These are phyloP conservation scores for Trichoderma asperelloides DNA, from an alignment of 495 filamentous ascomycete genomes.

Conservation along the genomic window DNA sequence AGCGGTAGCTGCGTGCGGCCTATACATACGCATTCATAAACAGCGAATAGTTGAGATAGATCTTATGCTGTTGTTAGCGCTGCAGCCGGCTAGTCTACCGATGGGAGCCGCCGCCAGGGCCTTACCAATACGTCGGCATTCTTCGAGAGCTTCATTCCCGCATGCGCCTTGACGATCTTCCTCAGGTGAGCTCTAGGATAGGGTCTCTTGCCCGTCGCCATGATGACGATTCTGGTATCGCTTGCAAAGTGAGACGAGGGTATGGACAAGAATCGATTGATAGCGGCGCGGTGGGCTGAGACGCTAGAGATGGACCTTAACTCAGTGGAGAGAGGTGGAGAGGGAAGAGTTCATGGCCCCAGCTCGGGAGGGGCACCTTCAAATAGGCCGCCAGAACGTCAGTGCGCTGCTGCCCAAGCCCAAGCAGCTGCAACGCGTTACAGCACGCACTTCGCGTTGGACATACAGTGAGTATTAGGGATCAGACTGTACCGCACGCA, in stretches of 20 bases:
- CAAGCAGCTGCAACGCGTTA: neutral
- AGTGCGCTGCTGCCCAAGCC: too few species aligned
- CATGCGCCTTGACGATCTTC: slow-evolving; percentile 83
- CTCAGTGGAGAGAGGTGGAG: neutral
- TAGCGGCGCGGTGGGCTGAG: too few species aligned
- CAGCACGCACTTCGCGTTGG: neutral
- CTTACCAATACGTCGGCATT: slow-evolving; percentile 81
- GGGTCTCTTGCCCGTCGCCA: slow-evolving; percentile 56
- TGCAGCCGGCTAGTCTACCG: neutral
- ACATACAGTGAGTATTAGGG: neutral
- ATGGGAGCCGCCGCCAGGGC: slow-evolving; percentile 13
- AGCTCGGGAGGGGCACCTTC: too few species aligned
- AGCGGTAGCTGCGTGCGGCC: neutral
- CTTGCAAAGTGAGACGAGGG: neutral
- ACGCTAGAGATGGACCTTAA: neutral
- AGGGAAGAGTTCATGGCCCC: too few species aligned
- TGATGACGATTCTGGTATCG: slow-evolving; percentile 18
- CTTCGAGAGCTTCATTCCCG: slow-evolving; percentile 68
- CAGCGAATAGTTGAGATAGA: slow-evolving; percentile 81
- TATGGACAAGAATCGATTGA: too few species aligned
- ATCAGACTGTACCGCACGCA: neutral
- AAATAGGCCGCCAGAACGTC: too few species aligned
- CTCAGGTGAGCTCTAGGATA: slow-evolving; percentile 81
- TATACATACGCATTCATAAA: slow-evolving; percentile 74
- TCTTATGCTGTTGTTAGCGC: slow-evolving; percentile 34